Percentiles rank a stretch among this genome's conserved stretches.
Evolutionary conservation across 768 basidiomycete genomes (phyloP).

Genomic region (Nidularia pulvinata): DNA sequence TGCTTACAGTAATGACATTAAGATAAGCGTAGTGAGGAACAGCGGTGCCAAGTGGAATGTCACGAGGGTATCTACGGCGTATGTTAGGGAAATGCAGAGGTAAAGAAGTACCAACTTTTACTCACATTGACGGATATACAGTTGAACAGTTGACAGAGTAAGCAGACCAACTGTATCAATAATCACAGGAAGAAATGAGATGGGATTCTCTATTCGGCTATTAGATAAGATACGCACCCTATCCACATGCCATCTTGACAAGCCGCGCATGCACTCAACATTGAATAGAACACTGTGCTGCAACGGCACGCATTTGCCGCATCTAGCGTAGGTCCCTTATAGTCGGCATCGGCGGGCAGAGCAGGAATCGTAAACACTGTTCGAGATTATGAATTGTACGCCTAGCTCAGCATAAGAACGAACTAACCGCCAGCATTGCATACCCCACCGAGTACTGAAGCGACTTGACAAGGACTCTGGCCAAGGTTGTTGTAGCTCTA

Average conservation of each 20-base stretch:
- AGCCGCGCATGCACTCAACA: constrained; percentile 47
- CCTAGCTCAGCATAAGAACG: not conserved
- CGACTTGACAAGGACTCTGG: constrained; percentile 45
- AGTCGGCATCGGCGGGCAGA: constrained; percentile 22
- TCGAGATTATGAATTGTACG: constrained; percentile 8
- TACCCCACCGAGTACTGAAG: constrained; percentile 35
- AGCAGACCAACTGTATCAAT: constrained; percentile 25
- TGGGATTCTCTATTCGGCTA: constrained; percentile 3
- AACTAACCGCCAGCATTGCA: constrained; percentile 34
- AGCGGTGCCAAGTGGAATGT: constrained; percentile 36
- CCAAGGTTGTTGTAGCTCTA: constrained; percentile 35
- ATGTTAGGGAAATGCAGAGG: no score
- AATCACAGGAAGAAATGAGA: not conserved
- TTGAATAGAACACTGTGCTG: constrained; percentile 52
- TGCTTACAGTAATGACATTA: constrained; percentile 30
- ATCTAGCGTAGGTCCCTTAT: constrained; percentile 29
- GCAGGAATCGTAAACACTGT: constrained; percentile 33
- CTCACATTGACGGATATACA: constrained; percentile 31
- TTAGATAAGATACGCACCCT: constrained; percentile 17
- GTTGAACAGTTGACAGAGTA: constrained; percentile 48
- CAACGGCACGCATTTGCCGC: constrained; percentile 44
- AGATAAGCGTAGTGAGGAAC: constrained; percentile 53
- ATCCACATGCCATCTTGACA: constrained; percentile 40
- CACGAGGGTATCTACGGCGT: constrained; percentile 23
- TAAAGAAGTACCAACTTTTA: not conserved